phyloP scores from a whole-genome alignment of 495 filamentous ascomycete species.

The Gamarada debralockiae region DNA sequence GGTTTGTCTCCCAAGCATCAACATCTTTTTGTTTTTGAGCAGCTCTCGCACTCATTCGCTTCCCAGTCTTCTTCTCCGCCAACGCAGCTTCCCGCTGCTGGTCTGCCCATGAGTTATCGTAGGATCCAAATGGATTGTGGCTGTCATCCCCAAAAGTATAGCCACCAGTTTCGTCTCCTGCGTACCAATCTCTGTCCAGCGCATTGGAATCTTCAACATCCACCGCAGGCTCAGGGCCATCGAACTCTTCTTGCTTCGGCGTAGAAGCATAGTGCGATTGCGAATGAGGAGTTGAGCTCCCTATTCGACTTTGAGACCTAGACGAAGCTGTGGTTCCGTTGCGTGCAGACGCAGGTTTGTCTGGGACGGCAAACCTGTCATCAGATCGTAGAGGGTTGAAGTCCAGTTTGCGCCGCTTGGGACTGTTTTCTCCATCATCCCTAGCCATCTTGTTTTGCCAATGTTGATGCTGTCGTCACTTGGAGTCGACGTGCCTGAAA shows the following conservation, averaged over 20 bases:
- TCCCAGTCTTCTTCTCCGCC: conserved; percentile 69
- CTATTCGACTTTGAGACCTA: conserved; percentile 31
- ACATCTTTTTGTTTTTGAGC: conserved; percentile 87
- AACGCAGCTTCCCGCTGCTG: conserved; percentile 68
- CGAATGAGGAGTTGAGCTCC: conserved; percentile 43
- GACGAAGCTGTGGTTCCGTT: conserved; percentile 30
- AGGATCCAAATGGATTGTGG: conserved; percentile 63
- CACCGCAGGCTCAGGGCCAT: conserved; percentile 46
- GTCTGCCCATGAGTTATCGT: conserved; percentile 63
- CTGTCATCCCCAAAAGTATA: conserved; percentile 77
- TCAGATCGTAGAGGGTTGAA: conserved; percentile 50
- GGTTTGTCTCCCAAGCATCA: conserved; percentile 97
- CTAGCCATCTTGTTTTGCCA: conserved; percentile 26
- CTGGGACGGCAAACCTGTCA: conserved; percentile 49
- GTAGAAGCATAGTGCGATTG: conserved; percentile 41
- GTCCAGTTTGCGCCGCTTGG: conserved; percentile 60
- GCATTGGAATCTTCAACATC: conserved; percentile 49
- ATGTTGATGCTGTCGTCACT: not conserved
- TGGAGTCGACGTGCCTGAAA: not conserved
- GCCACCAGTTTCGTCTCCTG: conserved; percentile 64
- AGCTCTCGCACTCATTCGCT: conserved; percentile 64
- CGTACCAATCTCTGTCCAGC: conserved; percentile 89
- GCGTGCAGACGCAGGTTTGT: conserved; percentile 43
- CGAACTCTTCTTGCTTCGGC: conserved; percentile 46
- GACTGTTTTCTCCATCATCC: conserved; percentile 45